Percentiles rank a stretch among this genome's conserved stretches.
Evolutionary conservation across 2,329 filamentous ascomycete species (phyloP).

Genomic region (Pestalotiopsis sp.): DNA sequence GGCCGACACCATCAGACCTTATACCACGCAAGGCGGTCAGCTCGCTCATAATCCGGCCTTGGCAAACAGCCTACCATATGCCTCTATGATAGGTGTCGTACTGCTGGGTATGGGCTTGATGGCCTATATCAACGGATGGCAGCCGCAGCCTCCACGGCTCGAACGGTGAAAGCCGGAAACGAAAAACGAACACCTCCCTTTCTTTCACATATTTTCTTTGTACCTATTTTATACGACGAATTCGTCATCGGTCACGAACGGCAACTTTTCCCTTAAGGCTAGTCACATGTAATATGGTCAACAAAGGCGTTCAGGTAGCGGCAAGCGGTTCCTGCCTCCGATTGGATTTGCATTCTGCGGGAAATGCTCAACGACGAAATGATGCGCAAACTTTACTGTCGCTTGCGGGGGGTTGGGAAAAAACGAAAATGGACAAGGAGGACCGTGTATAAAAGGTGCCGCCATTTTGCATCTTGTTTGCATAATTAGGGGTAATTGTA

Average conservation of each 20-base stretch:
- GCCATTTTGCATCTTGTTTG: not conserved
- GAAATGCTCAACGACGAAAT: constrained; percentile 3
- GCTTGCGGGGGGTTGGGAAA: not conserved
- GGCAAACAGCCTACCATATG: constrained; percentile 68
- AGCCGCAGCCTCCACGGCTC: constrained; percentile 43
- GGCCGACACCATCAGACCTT: constrained; percentile 50
- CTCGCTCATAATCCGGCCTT: constrained; percentile 44
- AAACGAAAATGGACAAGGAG: constrained; percentile 1
- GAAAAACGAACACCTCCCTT: constrained; percentile 3
- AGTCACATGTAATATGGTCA: constrained; percentile 4
- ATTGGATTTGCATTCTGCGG: constrained; percentile 1
- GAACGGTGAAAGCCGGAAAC: constrained; percentile 26
- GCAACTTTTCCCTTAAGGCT: not conserved
- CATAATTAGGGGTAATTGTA: constrained; percentile 4
- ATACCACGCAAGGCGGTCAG: constrained; percentile 37
- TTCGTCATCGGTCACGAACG: not conserved
- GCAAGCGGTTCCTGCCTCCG: not conserved
- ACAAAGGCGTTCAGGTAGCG: constrained; percentile 5
- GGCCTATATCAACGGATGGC: constrained; percentile 85
- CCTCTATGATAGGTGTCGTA: constrained; percentile 80
- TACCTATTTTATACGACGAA: constrained; percentile 8
- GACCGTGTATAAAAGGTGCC: not conserved
- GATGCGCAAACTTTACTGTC: not conserved
- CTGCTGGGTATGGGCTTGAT: constrained; percentile 80
- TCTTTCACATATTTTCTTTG: constrained; percentile 13